phyloP scores from a whole-genome alignment of 75 land plant species.

The Larix kaempferi region DNA sequence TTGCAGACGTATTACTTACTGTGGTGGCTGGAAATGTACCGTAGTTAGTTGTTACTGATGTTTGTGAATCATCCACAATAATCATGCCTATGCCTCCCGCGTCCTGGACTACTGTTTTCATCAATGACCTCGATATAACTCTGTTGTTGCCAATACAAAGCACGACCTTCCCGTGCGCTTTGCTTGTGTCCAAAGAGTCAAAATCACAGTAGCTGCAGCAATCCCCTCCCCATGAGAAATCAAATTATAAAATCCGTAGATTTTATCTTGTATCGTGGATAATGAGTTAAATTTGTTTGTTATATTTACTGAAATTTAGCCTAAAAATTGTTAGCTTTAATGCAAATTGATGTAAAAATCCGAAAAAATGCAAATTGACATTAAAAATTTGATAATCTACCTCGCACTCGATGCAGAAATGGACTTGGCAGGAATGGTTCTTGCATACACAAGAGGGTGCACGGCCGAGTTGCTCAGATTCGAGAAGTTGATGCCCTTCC shows the following conservation, averaged over 20 bases:
- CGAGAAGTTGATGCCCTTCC: conserved; percentile 28
- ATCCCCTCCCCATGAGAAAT: too few species aligned
- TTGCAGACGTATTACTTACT: conserved; percentile 23
- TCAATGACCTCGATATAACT: neutral
- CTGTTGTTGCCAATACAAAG: conserved; percentile 31
- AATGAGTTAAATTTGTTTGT: too few species aligned
- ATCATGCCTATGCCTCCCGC: conserved; percentile 62
- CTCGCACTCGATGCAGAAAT: conserved; percentile 26
- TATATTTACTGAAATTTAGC: too few species aligned
- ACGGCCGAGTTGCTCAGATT: conserved; percentile 20
- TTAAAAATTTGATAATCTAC: conserved; percentile 5
- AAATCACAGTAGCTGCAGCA: conserved; percentile 40
- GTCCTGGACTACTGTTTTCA: conserved; percentile 24
- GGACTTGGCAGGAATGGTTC: conserved; percentile 14
- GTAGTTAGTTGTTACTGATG: conserved; percentile 20
- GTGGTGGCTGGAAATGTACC: conserved; percentile 37
- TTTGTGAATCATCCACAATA: conserved; percentile 33
- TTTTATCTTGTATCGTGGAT: too few species aligned
- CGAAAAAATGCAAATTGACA: too few species aligned
- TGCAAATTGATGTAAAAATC: neutral
- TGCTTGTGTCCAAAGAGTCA: conserved; percentile 32
- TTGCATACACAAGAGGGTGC: conserved; percentile 35
- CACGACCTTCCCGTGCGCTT: conserved; percentile 68
- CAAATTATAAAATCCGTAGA: too few species aligned
- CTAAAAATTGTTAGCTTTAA: too few species aligned